Evolutionary conservation across 2,329 filamentous ascomycete species (phyloP).

Genomic region (Ophiostoma himal-ulmi): DNA sequence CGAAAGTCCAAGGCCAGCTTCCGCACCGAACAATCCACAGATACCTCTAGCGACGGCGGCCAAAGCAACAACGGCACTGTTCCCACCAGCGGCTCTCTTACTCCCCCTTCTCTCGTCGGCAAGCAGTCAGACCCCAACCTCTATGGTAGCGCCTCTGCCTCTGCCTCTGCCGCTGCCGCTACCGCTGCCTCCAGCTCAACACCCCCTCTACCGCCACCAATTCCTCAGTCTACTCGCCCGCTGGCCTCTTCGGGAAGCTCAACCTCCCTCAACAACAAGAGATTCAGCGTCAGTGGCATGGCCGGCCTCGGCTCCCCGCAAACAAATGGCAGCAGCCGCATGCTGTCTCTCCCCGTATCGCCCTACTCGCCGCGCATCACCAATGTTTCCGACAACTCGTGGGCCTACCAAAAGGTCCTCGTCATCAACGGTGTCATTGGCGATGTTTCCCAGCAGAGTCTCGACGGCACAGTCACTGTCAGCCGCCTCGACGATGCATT

Average conservation of each 20-base stretch:
- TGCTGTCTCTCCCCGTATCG: slow-evolving; percentile 57
- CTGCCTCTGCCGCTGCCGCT: slow-evolving; percentile 32
- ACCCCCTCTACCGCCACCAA: slow-evolving; percentile 32
- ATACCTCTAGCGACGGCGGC: slow-evolving; percentile 56
- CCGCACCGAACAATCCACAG: slow-evolving; percentile 55
- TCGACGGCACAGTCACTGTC: slow-evolving; percentile 76
- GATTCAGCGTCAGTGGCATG: slow-evolving; percentile 61
- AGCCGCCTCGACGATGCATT: slow-evolving; percentile 80
- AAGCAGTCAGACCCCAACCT: slow-evolving; percentile 61
- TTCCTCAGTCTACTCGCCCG: slow-evolving; percentile 29
- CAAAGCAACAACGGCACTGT: slow-evolving; percentile 52
- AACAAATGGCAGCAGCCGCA: slow-evolving; percentile 48
- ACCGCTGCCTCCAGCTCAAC: slow-evolving; percentile 21
- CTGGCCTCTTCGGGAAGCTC: slow-evolving; percentile 29
- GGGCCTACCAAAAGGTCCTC: slow-evolving; percentile 89
- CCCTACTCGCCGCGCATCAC: slow-evolving; percentile 74
- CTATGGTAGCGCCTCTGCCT: slow-evolving; percentile 49
- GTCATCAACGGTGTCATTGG: slow-evolving; percentile 76
- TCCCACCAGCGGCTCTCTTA: slow-evolving; percentile 63
- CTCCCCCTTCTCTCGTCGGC: slow-evolving; percentile 63
- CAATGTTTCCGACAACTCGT: slow-evolving; percentile 75
- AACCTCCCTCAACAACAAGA: slow-evolving; percentile 38
- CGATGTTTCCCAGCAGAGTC: slow-evolving; percentile 57
- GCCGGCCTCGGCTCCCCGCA: slow-evolving; percentile 53
- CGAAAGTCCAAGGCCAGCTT: slow-evolving; percentile 72